phyloP scores from a whole-genome alignment of 2,329 filamentous ascomycete genomes.

The Monosporascus ibericus region DNA sequence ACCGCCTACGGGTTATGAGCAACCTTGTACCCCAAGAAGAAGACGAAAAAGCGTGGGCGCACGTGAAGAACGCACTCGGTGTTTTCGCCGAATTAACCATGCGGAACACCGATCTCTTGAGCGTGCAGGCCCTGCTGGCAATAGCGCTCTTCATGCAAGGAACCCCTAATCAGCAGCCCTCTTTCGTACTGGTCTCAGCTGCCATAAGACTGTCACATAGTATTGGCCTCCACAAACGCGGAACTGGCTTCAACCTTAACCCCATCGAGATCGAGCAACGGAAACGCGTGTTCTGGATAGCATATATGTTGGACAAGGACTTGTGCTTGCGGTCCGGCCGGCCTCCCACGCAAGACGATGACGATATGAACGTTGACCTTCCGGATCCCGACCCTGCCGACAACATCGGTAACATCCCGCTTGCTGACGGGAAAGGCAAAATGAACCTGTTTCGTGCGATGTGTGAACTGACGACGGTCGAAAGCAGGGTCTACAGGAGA shows the following conservation, averaged over 20 bases:
- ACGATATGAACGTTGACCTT: constrained; percentile 89
- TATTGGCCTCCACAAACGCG: constrained; percentile 91
- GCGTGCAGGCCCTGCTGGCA: constrained; percentile 86
- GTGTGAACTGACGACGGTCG: constrained; percentile 86
- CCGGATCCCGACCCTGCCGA: constrained; percentile 86
- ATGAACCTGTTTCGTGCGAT: constrained; percentile 93
- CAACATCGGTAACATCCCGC: constrained; percentile 88
- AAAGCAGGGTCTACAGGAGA: constrained; percentile 88
- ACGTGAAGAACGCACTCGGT: constrained; percentile 93
- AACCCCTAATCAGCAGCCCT: constrained; percentile 92
- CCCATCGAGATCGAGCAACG: constrained; percentile 89
- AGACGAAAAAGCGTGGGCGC: constrained; percentile 90
- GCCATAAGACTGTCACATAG: constrained; percentile 88
- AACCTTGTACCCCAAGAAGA: constrained; percentile 86
- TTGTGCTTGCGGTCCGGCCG: constrained; percentile 53
- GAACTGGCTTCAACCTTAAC: constrained; percentile 88
- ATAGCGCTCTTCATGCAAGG: constrained; percentile 95
- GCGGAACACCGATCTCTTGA: constrained; percentile 91
- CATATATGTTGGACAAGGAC: constrained; percentile 60
- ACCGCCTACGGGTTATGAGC: constrained; percentile 90
- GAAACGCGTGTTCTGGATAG: constrained; percentile 61
- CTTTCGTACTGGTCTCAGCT: constrained; percentile 83
- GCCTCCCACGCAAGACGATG: constrained; percentile 56
- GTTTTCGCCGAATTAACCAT: constrained; percentile 90
- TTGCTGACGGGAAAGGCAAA: constrained; percentile 83